Conservation (phyloP, 331 rosid species). For the Acacia concinna region DNA sequence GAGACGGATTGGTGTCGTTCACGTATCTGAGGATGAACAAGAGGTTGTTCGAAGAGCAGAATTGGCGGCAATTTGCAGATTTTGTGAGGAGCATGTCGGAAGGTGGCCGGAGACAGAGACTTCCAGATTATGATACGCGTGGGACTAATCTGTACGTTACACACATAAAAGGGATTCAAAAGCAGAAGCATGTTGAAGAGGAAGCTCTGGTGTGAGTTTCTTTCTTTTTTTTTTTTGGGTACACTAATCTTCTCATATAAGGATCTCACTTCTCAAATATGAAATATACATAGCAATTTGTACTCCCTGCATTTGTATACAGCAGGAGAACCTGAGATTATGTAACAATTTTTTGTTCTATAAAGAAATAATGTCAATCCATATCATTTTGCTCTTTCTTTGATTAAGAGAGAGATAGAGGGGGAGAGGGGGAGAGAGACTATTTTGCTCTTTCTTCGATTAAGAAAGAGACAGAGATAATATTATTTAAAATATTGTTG, state of each 20-base stretch:
- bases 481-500: too few relatives aligned
- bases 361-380: not conserved
- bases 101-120: constrained; percentile 60
- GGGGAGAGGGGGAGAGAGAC: too few relatives aligned
- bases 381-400: too few relatives aligned
- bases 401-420: too few relatives aligned
- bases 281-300: not conserved
- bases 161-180: constrained; percentile 48
- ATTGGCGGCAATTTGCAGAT: constrained; percentile 77
- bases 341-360: not conserved
- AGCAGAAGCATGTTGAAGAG: constrained; percentile 40
- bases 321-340: not conserved
- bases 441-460: too few relatives aligned
- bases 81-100: constrained; percentile 77
- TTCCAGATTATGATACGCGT: constrained; percentile 47
- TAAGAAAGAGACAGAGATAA: too few relatives aligned
- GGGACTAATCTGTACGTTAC: constrained; percentile 70
- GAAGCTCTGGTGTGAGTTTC: constrained; percentile 47
- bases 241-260: not conserved
- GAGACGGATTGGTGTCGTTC: constrained; percentile 69
- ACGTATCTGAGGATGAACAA: constrained; percentile 87
- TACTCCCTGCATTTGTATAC: not conserved
- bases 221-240: not conserved
- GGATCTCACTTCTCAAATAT: too few relatives aligned
- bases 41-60: constrained; percentile 70